Evolutionary conservation across 192 early-diverging fungal genomes (phyloP), one percentile per base, ranked within the genome.

Genomic region (Mortierella antarctica): DNA sequence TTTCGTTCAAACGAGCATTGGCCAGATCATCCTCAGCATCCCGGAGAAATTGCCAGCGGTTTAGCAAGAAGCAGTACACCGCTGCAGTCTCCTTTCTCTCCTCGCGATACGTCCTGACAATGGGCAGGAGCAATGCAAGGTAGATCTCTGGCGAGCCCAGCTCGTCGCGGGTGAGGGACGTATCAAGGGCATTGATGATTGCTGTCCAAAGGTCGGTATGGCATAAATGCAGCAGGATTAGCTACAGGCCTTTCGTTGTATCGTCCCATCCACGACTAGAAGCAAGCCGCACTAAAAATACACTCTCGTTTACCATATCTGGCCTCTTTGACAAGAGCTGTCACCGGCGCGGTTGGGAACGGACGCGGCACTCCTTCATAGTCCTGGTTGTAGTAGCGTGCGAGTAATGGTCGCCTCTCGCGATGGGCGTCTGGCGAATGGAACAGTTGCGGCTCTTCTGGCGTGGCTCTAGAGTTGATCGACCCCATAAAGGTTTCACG

Each of bases 91-190:
- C 77, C 58, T 62, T 67, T 17, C 73, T 23, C 12, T 74, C 73
- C 62, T 75, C 73, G 14, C 83, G 65, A 15, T 82, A 70, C 47
- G 55, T 76, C 17, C 76, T 58, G 15, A 84, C 77, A 20, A 84
- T 81, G 10, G 83, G 83, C 18, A 68, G 49, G 21, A 84, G 21
- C 10, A 84, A 50, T 3, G 69, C 62, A 44, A 84, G 49, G 51
- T 84, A 72, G 60, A 84, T 84, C 31, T 81, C 78, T n/a, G 78
- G 83, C 12, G 73, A 75, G n/a, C 67, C 70, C 11, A 83, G 49
- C 31, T 72, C 70, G 15, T 70, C 59, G 5, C 73, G 69, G 7
- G 82, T 72, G 15, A 83, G 60, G 5, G 73, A 72, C 17, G 73
- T 83, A 45, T 83, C 82, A 7, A 83, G 65, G 2, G 73, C 74